Evolutionary conservation across 257 asterid genomes (phyloP).

Genomic region (Rauvolfia tetraphylla): DNA sequence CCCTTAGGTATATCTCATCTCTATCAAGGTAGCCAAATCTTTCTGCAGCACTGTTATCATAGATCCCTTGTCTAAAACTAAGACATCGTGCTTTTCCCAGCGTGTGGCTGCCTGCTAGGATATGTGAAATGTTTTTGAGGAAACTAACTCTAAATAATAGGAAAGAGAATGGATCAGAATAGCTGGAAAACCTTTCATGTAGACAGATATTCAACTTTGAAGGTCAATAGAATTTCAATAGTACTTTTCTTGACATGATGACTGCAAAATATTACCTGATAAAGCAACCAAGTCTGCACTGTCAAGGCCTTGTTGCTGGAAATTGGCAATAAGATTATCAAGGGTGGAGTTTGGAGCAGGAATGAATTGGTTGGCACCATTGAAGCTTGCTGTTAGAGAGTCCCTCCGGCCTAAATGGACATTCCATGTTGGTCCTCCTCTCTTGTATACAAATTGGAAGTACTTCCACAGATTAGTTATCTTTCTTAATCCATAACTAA

Average conservation of each 20-base stretch:
- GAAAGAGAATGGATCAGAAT: background rate
- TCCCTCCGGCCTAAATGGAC: slow-evolving; percentile 30
- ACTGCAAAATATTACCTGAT: slow-evolving; percentile 35
- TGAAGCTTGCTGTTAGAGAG: slow-evolving; percentile 31
- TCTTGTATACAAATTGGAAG: slow-evolving; percentile 11
- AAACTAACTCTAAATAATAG: background rate
- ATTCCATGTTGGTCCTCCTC: slow-evolving; percentile 39
- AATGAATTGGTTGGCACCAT: slow-evolving; percentile 29
- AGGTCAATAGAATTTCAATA: too few species aligned
- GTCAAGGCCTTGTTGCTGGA: slow-evolving; percentile 34
- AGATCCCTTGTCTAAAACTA: slow-evolving; percentile 52
- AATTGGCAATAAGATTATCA: slow-evolving; percentile 23
- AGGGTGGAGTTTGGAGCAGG: slow-evolving; percentile 36
- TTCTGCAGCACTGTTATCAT: slow-evolving; percentile 32
- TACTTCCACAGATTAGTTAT: background rate
- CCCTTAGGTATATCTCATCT: slow-evolving; percentile 29
- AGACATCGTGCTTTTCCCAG: slow-evolving; percentile 52
- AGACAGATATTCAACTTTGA: background rate
- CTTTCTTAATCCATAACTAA: background rate
- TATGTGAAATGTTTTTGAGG: background rate
- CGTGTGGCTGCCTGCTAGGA: slow-evolving; percentile 50
- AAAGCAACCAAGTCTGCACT: slow-evolving; percentile 51
- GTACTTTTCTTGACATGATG: too few species aligned
- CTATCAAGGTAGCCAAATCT: slow-evolving; percentile 27
- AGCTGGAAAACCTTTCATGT: background rate